Conservation (phyloP, 176 grass and related monocot species). For the Musa schizocarpa region DNA sequence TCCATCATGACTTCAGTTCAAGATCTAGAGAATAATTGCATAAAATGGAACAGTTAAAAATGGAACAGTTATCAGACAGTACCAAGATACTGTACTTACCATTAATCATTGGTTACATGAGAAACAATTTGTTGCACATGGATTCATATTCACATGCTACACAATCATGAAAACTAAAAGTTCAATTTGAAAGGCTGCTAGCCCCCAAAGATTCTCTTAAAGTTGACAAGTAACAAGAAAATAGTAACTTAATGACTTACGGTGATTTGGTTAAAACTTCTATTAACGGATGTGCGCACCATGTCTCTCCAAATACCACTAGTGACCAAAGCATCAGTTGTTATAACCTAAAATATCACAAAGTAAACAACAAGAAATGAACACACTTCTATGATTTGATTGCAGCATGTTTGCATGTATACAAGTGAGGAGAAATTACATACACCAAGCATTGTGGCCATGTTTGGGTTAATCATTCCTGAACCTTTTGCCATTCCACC, state of each 20-base stretch:
- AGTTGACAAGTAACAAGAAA: neutral
- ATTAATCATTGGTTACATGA: too few relatives aligned
- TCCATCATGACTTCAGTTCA: neutral
- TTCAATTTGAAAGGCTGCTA: neutral
- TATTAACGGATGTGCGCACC: constrained; percentile 60
- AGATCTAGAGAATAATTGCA: too few relatives aligned
- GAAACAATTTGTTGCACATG: too few relatives aligned
- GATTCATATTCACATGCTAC: neutral
- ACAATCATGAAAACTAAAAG: neutral
- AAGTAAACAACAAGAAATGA: constrained; percentile 10
- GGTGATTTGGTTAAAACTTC: constrained; percentile 99
- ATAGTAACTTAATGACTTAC: constrained; percentile 31
- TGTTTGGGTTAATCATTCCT: constrained; percentile 99
- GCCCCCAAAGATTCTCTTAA: too few relatives aligned
- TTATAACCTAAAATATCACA: constrained; percentile 66
- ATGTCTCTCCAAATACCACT: constrained; percentile 82
- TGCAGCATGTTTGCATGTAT: neutral
- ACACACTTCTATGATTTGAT: neutral
- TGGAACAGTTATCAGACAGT: too few relatives aligned
- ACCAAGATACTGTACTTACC: too few relatives aligned
- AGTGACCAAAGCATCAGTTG: constrained; percentile 77
- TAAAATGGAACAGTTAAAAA: too few relatives aligned
- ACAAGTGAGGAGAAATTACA: constrained; percentile 18
- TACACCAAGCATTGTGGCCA: constrained; percentile 99
- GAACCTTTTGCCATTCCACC: constrained; percentile 99